Evolutionary conservation across 1,284 basidiomycete genomes (phyloP).

Genomic region (Ganoderma multipileum): DNA sequence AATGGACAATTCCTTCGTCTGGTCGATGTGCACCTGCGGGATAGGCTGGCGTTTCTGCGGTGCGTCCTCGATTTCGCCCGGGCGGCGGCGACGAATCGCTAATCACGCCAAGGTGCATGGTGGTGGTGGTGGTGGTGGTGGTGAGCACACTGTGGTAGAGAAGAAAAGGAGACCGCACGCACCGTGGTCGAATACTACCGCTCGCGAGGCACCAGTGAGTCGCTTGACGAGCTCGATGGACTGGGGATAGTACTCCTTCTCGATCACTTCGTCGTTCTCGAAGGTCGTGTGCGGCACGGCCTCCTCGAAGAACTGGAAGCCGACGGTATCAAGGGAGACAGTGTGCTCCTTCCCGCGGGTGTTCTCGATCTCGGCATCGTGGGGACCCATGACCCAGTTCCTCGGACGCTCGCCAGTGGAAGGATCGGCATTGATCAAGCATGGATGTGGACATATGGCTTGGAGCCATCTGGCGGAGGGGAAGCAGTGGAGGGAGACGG

Average conservation of each 20-base stretch:
- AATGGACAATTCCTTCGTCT: slow-evolving; percentile 53
- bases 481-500: slow-evolving; percentile 41
- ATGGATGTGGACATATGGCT: slow-evolving; percentile 37
- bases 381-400: slow-evolving; percentile 34
- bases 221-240: slow-evolving; percentile 64
- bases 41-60: slow-evolving; percentile 58
- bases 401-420: slow-evolving; percentile 28
- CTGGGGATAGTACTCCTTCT: slow-evolving; percentile 65
- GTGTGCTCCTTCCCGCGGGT: slow-evolving; percentile 58
- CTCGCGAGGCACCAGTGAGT: slow-evolving; percentile 63
- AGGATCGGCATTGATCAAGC: slow-evolving; percentile 39
- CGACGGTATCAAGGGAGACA: slow-evolving; percentile 57
- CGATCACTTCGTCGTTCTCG: slow-evolving; percentile 54
- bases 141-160: background rate
- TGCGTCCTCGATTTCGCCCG: slow-evolving; percentile 46
- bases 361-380: slow-evolving; percentile 57
- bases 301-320: slow-evolving; percentile 57
- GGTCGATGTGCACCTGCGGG: slow-evolving; percentile 57
- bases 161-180: slow-evolving; percentile 33
- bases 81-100: slow-evolving; percentile 56
- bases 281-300: slow-evolving; percentile 53
- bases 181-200: slow-evolving; percentile 73
- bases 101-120: background rate
- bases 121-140: too few species aligned
- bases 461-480: slow-evolving; percentile 42